Conservation (phyloP, 108 stramenopile species). For the Asterionellopsis glacialis region DNA sequence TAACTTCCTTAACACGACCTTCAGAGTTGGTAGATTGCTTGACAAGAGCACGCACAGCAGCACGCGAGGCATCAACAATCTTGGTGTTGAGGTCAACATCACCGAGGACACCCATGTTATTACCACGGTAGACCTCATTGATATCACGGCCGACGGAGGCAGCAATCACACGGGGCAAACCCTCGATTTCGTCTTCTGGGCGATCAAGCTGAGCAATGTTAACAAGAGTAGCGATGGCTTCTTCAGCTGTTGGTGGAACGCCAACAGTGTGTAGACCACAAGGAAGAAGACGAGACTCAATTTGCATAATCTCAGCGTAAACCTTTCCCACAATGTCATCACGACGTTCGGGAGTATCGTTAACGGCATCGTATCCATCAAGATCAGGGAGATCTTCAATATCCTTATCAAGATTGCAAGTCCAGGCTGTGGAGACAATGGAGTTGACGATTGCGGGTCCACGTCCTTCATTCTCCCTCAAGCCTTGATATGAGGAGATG, state of each 20-base stretch:
- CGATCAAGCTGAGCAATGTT: conserved; percentile 95
- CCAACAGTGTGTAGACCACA: conserved; percentile 96
- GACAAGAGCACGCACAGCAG: conserved; percentile 88
- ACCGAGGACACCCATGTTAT: conserved; percentile 85
- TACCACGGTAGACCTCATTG: conserved; percentile 91
- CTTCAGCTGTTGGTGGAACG: conserved; percentile 92
- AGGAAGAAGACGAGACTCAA: conserved; percentile 93
- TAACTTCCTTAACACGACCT: conserved; percentile 95
- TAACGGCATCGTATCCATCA: conserved; percentile 77
- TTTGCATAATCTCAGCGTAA: conserved; percentile 94
- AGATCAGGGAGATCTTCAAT: conserved; percentile 79
- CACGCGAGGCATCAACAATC: conserved; percentile 82
- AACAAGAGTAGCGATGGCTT: conserved; percentile 93
- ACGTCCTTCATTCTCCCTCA: conserved; percentile 91
- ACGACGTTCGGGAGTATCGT: conserved; percentile 76
- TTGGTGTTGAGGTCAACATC: conserved; percentile 85
- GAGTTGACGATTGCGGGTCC: conserved; percentile 95
- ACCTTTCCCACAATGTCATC: conserved; percentile 85
- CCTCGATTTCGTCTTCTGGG: conserved; percentile 89
- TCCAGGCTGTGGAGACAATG: conserved; percentile 88
- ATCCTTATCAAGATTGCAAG: conserved; percentile 96
- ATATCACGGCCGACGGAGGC: conserved; percentile 89
- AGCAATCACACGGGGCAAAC: conserved; percentile 91
- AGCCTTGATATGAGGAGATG: conserved; percentile 92
- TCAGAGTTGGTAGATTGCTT: conserved; percentile 83